Evolutionary conservation across 2,329 filamentous ascomycete species (phyloP), one percentile per base, ranked within the genome.

Genomic region (Cryphonectria radicalis): DNA sequence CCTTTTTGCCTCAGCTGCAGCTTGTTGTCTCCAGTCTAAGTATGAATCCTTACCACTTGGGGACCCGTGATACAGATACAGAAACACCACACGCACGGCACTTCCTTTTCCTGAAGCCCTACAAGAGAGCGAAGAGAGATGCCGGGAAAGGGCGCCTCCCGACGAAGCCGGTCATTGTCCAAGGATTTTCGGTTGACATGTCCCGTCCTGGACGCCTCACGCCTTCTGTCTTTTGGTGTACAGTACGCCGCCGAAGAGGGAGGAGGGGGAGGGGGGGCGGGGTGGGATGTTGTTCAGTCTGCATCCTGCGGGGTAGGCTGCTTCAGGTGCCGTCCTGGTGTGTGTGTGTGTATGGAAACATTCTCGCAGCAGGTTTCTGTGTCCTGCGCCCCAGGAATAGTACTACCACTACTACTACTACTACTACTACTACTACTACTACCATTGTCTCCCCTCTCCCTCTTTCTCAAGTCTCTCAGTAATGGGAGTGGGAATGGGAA

Each of bases 1-100:
- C 60, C 60, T 63, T n/a, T 40, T 63, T 42, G 35, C n/a, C 10
- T 35, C 60, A 4, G 17, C 60, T 63, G 60, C 60, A 63, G 32
- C 60, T 11, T 37, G 19, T 22, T 22, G 59, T 62, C 59, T 62
- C 59, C 59, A 62, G 59, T 8, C 5, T 32, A n/a, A 32, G 22
- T 35, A 19, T 62, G 32, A 22, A 22, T 62, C 22, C 32, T 57
- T n/a, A 28, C 50, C 19, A 57, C 53, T n/a, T 32, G 53, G 25
- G 25, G 14, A 1, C 28, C 13, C 28, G 25, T 28, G 55, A 59
- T 59, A 19, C 55, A 59, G 14, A 17, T 7, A 4, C 28, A 32
- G 11, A 28, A 28, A 28, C n/a, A 57, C 53, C 53, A 57, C n/a
- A 11, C n/a, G 25, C 53, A 32, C 53, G 25, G 25, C 25, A 57